Evolutionary conservation across 2,329 filamentous ascomycete species (phyloP), one percentile per base, ranked within the genome.

Genomic region (Fusarium poae): DNA sequence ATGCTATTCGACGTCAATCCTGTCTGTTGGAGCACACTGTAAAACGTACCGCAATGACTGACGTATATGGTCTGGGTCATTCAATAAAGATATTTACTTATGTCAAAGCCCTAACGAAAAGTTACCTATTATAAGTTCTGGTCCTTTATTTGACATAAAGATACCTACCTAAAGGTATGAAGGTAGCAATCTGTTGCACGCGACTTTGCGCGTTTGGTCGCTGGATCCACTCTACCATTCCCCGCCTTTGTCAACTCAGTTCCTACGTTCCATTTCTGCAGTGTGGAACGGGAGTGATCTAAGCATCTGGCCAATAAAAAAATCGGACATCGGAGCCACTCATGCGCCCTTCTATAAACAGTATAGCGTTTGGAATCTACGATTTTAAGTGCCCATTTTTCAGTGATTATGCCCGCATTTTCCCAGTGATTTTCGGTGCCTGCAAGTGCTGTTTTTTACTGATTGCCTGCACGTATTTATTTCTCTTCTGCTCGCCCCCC

Each of bases 381-480:
- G 61, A 55, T 34, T 66, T 67, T 58, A 29, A 35, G 58, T 56
- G 55, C 37, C 53, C 42, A 67, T 68, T 68, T 68, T 67, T 63
- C 72, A 74, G 73, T 76, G 74, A 76, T 76, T 49, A 48, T 62
- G 67, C 60, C 58, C 60, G 58, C 51, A 61, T 65, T 62, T 66
- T 65, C 53, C 40, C 45, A 65, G 53, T 68, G 49, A 62, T 68
- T 70, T 68, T 53, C 35, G 58, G 49, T 29, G 30, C 56, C 62
- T 69, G 40, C 44, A 56, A 45, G 54, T 57, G 46, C 45, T 70
- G 45, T 34, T 59, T 65, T 68, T 72, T 70, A 72, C 77, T 79
- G 78, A 80, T 80, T 80, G 74, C 72, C 68, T 68, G 70, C 76
- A 71, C 75, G 71, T 80, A 80, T 79, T 80, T 80, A 79, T 78